Percentiles rank a stretch among this genome's conserved stretches.
phyloP scores from a whole-genome alignment of 257 asterid genomes.

The Ballota nigra region DNA sequence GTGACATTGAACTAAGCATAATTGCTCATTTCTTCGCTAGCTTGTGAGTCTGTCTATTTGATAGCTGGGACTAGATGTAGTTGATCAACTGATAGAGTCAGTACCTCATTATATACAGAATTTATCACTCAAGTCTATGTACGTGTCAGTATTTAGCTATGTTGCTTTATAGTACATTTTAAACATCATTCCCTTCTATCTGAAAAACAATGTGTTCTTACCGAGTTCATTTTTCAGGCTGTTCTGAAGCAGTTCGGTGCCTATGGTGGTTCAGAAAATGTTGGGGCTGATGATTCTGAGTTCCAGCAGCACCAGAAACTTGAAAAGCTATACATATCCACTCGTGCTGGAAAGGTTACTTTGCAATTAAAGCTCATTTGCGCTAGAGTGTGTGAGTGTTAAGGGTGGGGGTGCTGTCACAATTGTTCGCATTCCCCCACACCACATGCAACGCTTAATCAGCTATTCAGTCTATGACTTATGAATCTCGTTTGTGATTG shows the following conservation, averaged over 20 bases:
- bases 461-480: neutral
- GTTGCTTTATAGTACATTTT: slow-evolving; percentile 3
- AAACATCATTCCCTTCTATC: neutral
- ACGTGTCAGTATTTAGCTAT: neutral
- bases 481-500: slow-evolving; percentile 8
- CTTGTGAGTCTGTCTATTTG: slow-evolving; percentile 13
- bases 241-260: slow-evolving; percentile 95
- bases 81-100: neutral
- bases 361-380: slow-evolving; percentile 9
- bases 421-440: neutral
- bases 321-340: slow-evolving; percentile 90
- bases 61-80: slow-evolving; percentile 17
- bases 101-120: slow-evolving; percentile 6
- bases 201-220: neutral
- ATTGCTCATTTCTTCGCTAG: slow-evolving; percentile 5
- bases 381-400: neutral
- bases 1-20: slow-evolving; percentile 4
- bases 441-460: neutral
- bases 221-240: slow-evolving; percentile 52
- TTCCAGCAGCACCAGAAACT: slow-evolving; percentile 95
- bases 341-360: slow-evolving; percentile 95
- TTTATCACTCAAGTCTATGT: neutral
- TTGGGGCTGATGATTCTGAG: slow-evolving; percentile 74
- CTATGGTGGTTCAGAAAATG: slow-evolving; percentile 81
- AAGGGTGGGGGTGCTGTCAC: neutral